Percentiles rank a stretch among this genome's conserved stretches.
Conservation (phyloP, 345 rosid genomes). For the Euphorbia tirucalli region DNA sequence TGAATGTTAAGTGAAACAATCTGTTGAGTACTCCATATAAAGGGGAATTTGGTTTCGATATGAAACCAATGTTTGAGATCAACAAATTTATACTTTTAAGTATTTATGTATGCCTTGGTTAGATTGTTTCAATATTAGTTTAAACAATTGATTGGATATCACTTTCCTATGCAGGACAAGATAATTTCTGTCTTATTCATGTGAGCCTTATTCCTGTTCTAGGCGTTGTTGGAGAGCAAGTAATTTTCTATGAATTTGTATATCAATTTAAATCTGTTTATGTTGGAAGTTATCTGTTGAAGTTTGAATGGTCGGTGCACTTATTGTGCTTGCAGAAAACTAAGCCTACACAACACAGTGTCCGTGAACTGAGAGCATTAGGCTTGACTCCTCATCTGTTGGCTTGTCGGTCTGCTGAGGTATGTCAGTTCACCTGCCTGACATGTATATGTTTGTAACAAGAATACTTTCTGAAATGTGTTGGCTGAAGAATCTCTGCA, state of each 20-base stretch:
- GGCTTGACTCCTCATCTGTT: slow-evolving; percentile 36
- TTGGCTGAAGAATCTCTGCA: background rate
- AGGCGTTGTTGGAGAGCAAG: slow-evolving; percentile 39
- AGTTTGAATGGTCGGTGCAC: background rate
- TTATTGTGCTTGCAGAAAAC: slow-evolving; percentile 28
- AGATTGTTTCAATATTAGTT: background rate
- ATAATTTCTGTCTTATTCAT: slow-evolving; percentile 34
- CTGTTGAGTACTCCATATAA: background rate
- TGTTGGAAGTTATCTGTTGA: background rate
- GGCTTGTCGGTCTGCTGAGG: slow-evolving; percentile 42
- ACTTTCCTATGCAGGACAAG: slow-evolving; percentile 35
- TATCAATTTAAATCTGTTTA: background rate
- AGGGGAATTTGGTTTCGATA: background rate
- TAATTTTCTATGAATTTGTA: slow-evolving; percentile 2
- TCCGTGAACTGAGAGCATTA: slow-evolving; percentile 38
- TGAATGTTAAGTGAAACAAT: background rate
- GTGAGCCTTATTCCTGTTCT: slow-evolving; percentile 38
- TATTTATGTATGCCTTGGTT: background rate
- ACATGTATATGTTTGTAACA: background rate
- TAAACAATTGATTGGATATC: slow-evolving; percentile 11
- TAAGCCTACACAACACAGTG: slow-evolving; percentile 38
- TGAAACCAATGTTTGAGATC: background rate
- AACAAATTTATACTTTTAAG: background rate
- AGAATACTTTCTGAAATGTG: background rate
- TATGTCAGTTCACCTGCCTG: slow-evolving; percentile 5